Evolutionary conservation across 2,329 filamentous ascomycete genomes (phyloP).

Genomic region (Fusarium domesticum): DNA sequence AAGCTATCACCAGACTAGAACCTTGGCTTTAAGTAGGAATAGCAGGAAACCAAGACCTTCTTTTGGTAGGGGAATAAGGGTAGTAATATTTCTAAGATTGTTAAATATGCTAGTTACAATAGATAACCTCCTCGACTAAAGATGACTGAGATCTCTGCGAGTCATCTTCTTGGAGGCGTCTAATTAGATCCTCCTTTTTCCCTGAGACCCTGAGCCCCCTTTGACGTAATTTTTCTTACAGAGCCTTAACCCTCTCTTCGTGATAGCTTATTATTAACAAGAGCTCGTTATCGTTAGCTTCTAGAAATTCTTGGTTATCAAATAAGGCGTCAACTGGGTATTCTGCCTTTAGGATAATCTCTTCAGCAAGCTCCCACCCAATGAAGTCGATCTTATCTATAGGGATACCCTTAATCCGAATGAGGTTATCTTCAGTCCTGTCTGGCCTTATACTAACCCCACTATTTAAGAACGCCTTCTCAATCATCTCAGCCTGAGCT

Average conservation of each 20-base stretch:
- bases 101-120: too few relatives aligned
- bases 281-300: background rate
- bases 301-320: background rate
- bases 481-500: background rate
- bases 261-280: background rate
- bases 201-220: too few relatives aligned
- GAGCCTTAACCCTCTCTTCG: background rate
- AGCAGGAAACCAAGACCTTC: background rate
- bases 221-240: too few relatives aligned
- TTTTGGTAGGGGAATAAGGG: background rate
- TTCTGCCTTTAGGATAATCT: background rate
- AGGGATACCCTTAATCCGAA: conserved; percentile 1
- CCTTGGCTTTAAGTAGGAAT: too few relatives aligned
- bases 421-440: background rate
- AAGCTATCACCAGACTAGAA: too few relatives aligned
- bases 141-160: too few relatives aligned
- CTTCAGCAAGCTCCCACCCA: conserved; percentile 1
- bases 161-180: too few relatives aligned
- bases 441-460: background rate
- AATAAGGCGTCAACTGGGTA: background rate
- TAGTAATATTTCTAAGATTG: too few relatives aligned
- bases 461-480: conserved; percentile 1
- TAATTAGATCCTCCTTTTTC: too few relatives aligned
- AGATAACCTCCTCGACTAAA: too few relatives aligned
- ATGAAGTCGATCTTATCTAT: conserved; percentile 1